phyloP scores from a whole-genome alignment of 78 protist species.

The Bodo saltans region DNA sequence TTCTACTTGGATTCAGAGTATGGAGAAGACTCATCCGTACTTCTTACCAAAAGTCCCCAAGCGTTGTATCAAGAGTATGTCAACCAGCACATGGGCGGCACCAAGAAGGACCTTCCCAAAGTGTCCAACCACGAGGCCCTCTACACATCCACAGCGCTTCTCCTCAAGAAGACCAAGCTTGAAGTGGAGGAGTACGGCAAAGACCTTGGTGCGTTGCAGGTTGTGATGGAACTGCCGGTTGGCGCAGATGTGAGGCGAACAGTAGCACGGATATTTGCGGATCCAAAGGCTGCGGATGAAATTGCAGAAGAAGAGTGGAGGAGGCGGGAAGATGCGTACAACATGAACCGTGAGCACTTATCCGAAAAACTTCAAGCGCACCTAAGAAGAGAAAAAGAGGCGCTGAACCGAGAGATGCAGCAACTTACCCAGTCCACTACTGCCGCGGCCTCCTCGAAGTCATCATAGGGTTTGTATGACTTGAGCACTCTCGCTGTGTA shows the following conservation, averaged over 20 bases:
- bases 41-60: neutral
- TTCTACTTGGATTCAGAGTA: no score
- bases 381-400: neutral
- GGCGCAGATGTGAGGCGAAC: neutral
- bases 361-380: neutral
- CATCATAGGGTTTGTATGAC: no score
- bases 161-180: neutral
- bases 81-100: neutral
- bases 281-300: neutral
- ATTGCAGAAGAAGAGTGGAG: conserved; percentile 8
- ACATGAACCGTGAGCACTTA: neutral
- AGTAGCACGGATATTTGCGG: conserved; percentile 20
- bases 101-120: neutral
- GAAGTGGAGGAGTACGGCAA: neutral
- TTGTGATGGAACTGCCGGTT: neutral
- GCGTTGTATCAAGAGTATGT: neutral
- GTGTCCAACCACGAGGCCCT: neutral
- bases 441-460: no score
- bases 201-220: neutral
- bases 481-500: no score
- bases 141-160: conserved; percentile 7
- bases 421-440: no score
- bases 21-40: neutral
- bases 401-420: neutral
- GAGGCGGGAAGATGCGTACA: conserved; percentile 4